Conservation (phyloP, 176 grass and related monocot species). For the Avena eriantha region DNA sequence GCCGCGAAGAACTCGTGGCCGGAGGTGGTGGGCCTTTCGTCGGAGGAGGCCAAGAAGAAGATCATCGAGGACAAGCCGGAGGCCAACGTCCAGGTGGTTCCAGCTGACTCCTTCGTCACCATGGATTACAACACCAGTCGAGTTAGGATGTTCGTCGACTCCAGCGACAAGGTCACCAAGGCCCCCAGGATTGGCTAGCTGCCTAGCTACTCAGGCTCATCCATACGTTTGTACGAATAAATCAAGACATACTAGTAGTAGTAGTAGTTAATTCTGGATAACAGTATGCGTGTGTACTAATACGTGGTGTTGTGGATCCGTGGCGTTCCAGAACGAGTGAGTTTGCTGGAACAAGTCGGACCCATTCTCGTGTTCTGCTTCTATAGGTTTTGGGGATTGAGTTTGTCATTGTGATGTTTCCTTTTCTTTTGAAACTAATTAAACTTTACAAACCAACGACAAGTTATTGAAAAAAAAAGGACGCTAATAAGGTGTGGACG, state of each 20-base stretch:
- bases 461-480: too few relatives aligned
- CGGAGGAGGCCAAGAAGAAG: constrained; percentile 55
- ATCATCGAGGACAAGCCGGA: constrained; percentile 47
- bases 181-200: constrained; percentile 50
- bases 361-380: background rate
- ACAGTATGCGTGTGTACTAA: background rate
- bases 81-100: constrained; percentile 36
- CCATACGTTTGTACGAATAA: background rate
- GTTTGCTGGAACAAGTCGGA: background rate
- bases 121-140: constrained; percentile 47
- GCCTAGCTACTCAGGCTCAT: background rate
- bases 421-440: background rate
- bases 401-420: too few relatives aligned
- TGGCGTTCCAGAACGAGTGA: background rate
- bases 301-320: background rate
- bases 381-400: background rate
- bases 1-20: constrained; percentile 42
- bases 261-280: background rate
- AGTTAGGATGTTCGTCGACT: constrained; percentile 50
- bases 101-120: constrained; percentile 44
- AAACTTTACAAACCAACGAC: too few relatives aligned
- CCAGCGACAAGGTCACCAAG: constrained; percentile 40
- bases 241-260: background rate
- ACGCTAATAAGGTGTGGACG: too few relatives aligned
- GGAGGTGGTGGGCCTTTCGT: constrained; percentile 51